Conservation (phyloP, 208 protist species). For the Spongospora subterranea region DNA sequence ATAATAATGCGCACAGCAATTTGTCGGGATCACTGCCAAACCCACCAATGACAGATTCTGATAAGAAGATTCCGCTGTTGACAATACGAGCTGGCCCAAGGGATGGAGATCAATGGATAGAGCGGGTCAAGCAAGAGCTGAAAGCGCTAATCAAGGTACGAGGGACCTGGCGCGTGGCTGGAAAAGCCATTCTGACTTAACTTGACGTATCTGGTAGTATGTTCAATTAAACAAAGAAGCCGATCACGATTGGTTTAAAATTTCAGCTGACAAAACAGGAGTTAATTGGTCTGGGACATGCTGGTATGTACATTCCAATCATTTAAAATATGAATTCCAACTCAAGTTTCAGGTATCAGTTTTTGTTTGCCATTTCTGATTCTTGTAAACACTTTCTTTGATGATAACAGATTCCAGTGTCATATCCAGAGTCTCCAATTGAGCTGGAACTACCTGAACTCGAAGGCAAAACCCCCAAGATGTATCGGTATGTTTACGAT, state of each 20-base stretch:
- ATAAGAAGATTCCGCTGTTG: slow-evolving; percentile 93
- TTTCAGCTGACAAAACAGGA: slow-evolving; percentile 90
- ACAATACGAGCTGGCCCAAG: slow-evolving; percentile 80
- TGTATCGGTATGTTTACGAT: too few species aligned
- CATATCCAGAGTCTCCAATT: slow-evolving; percentile 91
- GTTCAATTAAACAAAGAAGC: slow-evolving; percentile 92
- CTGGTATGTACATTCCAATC: slow-evolving; percentile 90
- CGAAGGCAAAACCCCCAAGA: slow-evolving; percentile 96
- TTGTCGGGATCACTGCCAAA: too few species aligned
- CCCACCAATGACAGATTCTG: too few species aligned
- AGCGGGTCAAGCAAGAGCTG: slow-evolving; percentile 96
- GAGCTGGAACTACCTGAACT: slow-evolving; percentile 93
- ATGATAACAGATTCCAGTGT: slow-evolving; percentile 84
- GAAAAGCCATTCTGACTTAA: too few species aligned
- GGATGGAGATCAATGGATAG: slow-evolving; percentile 90
- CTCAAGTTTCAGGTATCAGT: slow-evolving; percentile 89
- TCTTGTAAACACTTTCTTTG: background rate
- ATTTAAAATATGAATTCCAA: slow-evolving; percentile 94
- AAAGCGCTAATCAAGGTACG: slow-evolving; percentile 84
- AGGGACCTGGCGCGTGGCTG: background rate
- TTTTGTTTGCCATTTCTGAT: background rate
- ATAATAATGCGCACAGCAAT: too few species aligned
- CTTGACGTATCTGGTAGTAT: slow-evolving; percentile 78
- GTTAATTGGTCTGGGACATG: slow-evolving; percentile 94
- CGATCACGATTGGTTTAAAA: slow-evolving; percentile 93